phyloP scores from a whole-genome alignment of 2,329 filamentous ascomycete species.

The Pyrenochaeta sp. region DNA sequence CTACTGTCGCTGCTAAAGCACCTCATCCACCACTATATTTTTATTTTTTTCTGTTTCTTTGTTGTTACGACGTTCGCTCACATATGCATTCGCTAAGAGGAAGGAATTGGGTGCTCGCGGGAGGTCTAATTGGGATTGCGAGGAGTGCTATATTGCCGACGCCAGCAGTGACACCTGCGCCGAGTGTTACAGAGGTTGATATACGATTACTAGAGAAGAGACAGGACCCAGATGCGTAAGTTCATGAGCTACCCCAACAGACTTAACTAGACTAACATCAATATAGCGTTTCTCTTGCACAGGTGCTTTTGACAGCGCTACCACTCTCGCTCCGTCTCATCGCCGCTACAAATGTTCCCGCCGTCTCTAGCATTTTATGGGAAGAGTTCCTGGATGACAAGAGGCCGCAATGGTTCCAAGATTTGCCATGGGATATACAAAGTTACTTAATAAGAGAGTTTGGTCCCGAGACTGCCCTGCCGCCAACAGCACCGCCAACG shows the following conservation, averaged over 20 bases:
- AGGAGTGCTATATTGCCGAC: constrained; percentile 18
- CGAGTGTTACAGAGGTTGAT: constrained; percentile 15
- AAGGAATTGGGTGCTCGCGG: constrained; percentile 20
- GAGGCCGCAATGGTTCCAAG: constrained; percentile 42
- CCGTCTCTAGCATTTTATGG: constrained; percentile 45
- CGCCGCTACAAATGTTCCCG: constrained; percentile 45
- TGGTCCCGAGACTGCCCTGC: constrained; percentile 40
- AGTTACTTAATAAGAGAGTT: constrained; percentile 43
- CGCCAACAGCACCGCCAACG: constrained; percentile 26
- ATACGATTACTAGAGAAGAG: constrained; percentile 21
- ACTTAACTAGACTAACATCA: constrained; percentile 11
- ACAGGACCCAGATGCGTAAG: constrained; percentile 43
- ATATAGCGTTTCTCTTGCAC: constrained; percentile 40
- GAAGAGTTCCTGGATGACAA: constrained; percentile 43
- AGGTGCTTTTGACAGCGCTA: constrained; percentile 44
- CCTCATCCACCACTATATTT: constrained; percentile 6
- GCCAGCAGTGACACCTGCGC: constrained; percentile 40
- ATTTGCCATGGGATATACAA: constrained; percentile 43
- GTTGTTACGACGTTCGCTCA: constrained; percentile 23
- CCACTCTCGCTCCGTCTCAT: constrained; percentile 44
- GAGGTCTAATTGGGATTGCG: constrained; percentile 16
- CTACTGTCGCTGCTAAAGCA: constrained; percentile 10
- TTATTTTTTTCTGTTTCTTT: constrained; percentile 10
- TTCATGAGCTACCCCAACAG: background rate
- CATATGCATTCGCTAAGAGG: constrained; percentile 36